Base-by-base conservation (phyloP, 306 rosid species). In the Vigna reflexopilosa region DNA sequence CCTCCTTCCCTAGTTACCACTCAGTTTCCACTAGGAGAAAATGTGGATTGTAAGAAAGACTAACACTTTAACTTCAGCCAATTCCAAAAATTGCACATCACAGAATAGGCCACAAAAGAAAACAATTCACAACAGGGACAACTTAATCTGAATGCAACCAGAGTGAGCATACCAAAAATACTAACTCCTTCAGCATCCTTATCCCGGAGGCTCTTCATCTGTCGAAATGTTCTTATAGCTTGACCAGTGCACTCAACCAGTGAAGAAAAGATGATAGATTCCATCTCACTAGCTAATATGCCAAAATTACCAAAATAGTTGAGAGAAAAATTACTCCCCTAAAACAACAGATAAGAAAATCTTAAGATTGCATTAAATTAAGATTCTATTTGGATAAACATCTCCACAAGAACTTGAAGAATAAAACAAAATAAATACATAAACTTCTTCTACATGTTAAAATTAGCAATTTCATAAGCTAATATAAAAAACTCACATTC, bases 231-330 rank as follows among this genome's bases (percentile, higher is more conserved):
- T 52, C 58, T 52, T 52, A 79, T 52, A 79, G 63, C 75, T 66
- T 71, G 67, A 80, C 72, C 75, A 30, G 62, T 42, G 63, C 76
- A 80, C 36, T 61, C 77, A 42, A 67, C 79, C 59, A 14, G 68
- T 44, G 55, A 69, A 55, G 69, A 71, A 85, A 49, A 75, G 80
- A 59, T 67, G 75, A 79, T 70, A 71, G 65, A 65, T 75, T 71
- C 82, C 86, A 80, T 86, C 56, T 67, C 80, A 59, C 81, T 28
- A 51, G 70, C 77, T 73, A 67, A 52, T 73, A 83, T 14, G 64
- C 55, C 87, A 83, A 72, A 76, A 66, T 68, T 48, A 68, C 82
- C 77, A 80, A 17, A n/a, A 52, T 19, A 52, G 55, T 62, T 48
- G 38, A 40, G 40, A 73, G 63, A 67, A 14, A 30, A 3, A 38